A percentile compares a stretch with the other conserved stretches of the same genome.
phyloP scores from a whole-genome alignment of 2,329 filamentous ascomycete genomes.

The Sporothrix sp. region DNA sequence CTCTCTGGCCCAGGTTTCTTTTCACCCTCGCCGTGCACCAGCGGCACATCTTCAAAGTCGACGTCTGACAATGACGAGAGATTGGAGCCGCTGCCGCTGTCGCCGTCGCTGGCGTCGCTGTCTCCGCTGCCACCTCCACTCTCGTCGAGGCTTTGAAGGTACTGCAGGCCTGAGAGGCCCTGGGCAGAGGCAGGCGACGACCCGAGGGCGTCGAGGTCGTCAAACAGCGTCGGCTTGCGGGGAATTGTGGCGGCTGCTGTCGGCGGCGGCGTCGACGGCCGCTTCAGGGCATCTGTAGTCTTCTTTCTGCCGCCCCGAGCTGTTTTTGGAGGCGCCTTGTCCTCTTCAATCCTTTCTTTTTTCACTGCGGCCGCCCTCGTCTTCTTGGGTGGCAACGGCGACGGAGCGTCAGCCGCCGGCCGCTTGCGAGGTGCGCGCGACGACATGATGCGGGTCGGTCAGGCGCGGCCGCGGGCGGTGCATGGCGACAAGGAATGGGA shows the following conservation, averaged over 20 bases:
- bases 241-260: slow-evolving; percentile 21
- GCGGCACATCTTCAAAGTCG: slow-evolving; percentile 45
- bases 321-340: neutral
- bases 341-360: slow-evolving; percentile 13
- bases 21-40: slow-evolving; percentile 29
- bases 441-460: slow-evolving; percentile 24
- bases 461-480: neutral
- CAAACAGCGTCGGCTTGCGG: slow-evolving; percentile 50
- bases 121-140: neutral
- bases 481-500: neutral
- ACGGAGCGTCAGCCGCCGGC: slow-evolving; percentile 31
- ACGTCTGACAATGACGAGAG: slow-evolving; percentile 46
- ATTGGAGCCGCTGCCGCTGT: slow-evolving; percentile 38
- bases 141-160: slow-evolving; percentile 17
- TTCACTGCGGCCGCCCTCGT: slow-evolving; percentile 20
- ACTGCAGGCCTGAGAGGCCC: slow-evolving; percentile 31
- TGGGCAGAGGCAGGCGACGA: slow-evolving; percentile 34
- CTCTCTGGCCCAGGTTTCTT: neutral
- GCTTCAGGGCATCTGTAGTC: neutral
- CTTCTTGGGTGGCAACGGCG: slow-evolving; percentile 31
- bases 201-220: slow-evolving; percentile 46
- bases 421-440: slow-evolving; percentile 60
- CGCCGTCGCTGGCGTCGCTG: slow-evolving; percentile 25
- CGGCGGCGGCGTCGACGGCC: neutral
- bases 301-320: neutral